Evolutionary conservation across 768 basidiomycete genomes (phyloP), one percentile per base, ranked within the genome.

Genomic region (Panaeolus cyanescens): DNA sequence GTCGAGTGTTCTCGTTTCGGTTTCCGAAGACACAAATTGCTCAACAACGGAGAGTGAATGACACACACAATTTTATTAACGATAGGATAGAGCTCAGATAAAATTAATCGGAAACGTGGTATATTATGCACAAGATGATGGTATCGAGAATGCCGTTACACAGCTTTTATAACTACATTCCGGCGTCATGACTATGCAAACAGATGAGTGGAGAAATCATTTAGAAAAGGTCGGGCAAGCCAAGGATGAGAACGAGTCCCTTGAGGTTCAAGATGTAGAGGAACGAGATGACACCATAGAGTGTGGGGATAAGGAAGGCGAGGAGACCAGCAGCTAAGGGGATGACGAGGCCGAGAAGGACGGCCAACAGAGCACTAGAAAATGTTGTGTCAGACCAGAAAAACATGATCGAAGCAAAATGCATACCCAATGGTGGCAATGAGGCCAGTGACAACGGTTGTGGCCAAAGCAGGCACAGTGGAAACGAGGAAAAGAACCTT

Each of bases 401-500:
- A 10, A 20, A 32, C 10, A 33, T 32, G 2, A 50, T 12, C 15
- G 40, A 54, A 12, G 19, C 25, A 32, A 10, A 20, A 13, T 15
- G 60, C 67, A 42, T 63, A 71, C 71, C 62, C 64, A 58, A 72
- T 64, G 3, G 20, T 39, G 32, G 50, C 56, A 32, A 70, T 50
- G 30, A 70, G 42, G n/a, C 61, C 57, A 8, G 62, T 20, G 30
- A 71, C 57, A 17, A 59, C 53, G 8, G 54, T 60, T 31, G 40
- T 30, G 7, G 66, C 59, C 8, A 62, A 53, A 19, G 15, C 54
- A 2, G 67, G 64, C 33, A 65, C 40, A 5, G 19, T 34, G 17
- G 60, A 13, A 32, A 70, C 64, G 5, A 56, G 40, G 12, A 12
- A 45, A 5, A 73, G 60, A 39, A 67, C 58, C 19, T 60, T 55